phyloP scores from a whole-genome alignment of 2,329 filamentous ascomycete genomes.

The Arthrobotrys sphaeroides region DNA sequence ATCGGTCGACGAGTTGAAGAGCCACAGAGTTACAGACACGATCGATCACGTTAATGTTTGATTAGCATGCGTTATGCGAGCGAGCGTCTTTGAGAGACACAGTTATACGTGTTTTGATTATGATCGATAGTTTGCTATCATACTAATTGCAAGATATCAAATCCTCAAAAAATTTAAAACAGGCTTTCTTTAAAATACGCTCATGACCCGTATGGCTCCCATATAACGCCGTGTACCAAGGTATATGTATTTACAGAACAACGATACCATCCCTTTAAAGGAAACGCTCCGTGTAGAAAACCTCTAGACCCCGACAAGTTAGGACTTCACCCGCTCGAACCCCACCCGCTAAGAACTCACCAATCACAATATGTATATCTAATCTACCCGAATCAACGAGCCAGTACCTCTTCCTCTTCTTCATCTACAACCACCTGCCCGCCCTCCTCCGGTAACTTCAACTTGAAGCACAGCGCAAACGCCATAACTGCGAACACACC shows the following conservation, averaged over 20 bases:
- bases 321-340: not conserved
- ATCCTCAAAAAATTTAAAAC: not conserved
- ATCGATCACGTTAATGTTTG: slow-evolving; percentile 15
- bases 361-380: not conserved
- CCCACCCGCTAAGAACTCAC: not conserved
- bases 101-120: not conserved
- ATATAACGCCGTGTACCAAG: not conserved
- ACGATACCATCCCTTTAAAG: not conserved
- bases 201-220: no score
- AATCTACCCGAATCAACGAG: no score
- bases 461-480: slow-evolving; percentile 31
- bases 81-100: slow-evolving; percentile 2
- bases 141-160: not conserved
- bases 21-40: not conserved
- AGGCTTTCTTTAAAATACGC: not conserved
- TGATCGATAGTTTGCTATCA: not conserved
- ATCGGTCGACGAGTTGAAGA: not conserved
- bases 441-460: slow-evolving; percentile 31
- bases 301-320: not conserved
- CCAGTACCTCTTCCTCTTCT: not conserved
- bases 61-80: not conserved
- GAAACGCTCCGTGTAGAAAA: not conserved
- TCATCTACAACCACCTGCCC: slow-evolving; percentile 20
- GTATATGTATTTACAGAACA: not conserved
- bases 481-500: slow-evolving; percentile 22